Base-by-base conservation (phyloP, 2,329 filamentous ascomycete genomes). In the Xylariales sp. region DNA sequence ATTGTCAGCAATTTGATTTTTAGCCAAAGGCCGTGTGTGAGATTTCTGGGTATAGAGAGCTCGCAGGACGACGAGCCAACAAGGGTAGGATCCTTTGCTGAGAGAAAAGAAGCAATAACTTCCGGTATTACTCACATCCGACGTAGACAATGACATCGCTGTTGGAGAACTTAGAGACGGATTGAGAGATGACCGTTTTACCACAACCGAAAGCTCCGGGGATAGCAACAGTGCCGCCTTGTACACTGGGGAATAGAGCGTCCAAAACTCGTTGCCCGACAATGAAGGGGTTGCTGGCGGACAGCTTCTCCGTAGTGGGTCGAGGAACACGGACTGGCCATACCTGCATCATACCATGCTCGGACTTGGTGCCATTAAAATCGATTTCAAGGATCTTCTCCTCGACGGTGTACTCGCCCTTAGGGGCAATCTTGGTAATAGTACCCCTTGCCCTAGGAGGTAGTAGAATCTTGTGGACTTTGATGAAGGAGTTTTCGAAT, bases 121-220 rank as follows among this genome's bases (percentile, higher is more conserved):
- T 23, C 36, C 32, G 9, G n/a, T 46, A 56, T 12, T 32, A 69
- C 66, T 67, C 82, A 78, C 87, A 91, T 68, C 96, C 96, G 68
- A 99, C 96, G 80, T 99, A 99, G 75, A 99, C 93, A 75, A 99
- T 99, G 78, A 98, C 93, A 80, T 99, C 96, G 81, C 92, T 96
- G 90, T 99, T 99, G 78, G 96, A 99, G 86, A 99, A 99, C 84
- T 99, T 99, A 82, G 96, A 99, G 71, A 99, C 92, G 69, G 93
- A 97, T 84, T 99, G 96, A 78, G 91, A 94, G 83, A 99, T 99
- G 84, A 99, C 96, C 77, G 96, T 99, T 90, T 99, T 99, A 79
- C 96, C 96, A 78, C 96, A 99, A 73, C 96, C 96, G 80, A 99
- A 99, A 82, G 96, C 96, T 80, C 96, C 96, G 32, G 96, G 96